A percentile compares a stretch with the other conserved stretches of the same genome.
phyloP scores from a whole-genome alignment of 306 rosid genomes.

The Myrica gale region DNA sequence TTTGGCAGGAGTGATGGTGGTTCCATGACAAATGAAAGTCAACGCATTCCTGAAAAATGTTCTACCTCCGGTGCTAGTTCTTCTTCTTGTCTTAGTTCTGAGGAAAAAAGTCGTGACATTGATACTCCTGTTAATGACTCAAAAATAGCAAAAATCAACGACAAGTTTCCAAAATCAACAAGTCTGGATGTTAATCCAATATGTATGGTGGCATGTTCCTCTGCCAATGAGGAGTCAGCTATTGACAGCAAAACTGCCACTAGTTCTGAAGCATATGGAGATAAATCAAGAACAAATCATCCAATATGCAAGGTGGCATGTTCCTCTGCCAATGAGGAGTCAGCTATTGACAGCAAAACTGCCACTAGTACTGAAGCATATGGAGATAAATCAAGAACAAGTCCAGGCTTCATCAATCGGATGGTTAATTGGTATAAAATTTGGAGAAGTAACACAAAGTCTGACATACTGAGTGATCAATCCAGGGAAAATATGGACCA shows the following conservation, averaged over 20 bases:
- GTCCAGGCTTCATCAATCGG: conserved; percentile 41
- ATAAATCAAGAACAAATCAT: conserved; percentile 5
- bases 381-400: conserved; percentile 17
- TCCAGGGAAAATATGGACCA: conserved; percentile 29
- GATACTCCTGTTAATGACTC: not conserved
- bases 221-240: conserved; percentile 28
- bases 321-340: conserved; percentile 32
- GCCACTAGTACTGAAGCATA: conserved; percentile 30
- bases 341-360: conserved; percentile 31
- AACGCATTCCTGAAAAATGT: conserved; percentile 31
- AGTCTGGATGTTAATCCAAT: conserved; percentile 40
- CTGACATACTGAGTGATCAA: conserved; percentile 31
- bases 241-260: conserved; percentile 33
- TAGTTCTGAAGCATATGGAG: conserved; percentile 24
- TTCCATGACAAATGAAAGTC: conserved; percentile 27
- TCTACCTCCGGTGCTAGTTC: conserved; percentile 23
- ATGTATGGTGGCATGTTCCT: conserved; percentile 27
- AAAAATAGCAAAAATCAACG: conserved; percentile 30
- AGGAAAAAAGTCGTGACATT: conserved; percentile 29
- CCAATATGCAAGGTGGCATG: conserved; percentile 27
- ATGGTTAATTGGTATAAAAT: conserved; percentile 47
- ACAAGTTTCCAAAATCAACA: conserved; percentile 28
- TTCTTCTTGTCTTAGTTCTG: conserved; percentile 5
- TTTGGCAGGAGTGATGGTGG: conserved; percentile 27
- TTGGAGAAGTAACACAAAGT: conserved; percentile 31